phyloP scores from a whole-genome alignment of 768 basidiomycete species.

The Lactifluus volemus region DNA sequence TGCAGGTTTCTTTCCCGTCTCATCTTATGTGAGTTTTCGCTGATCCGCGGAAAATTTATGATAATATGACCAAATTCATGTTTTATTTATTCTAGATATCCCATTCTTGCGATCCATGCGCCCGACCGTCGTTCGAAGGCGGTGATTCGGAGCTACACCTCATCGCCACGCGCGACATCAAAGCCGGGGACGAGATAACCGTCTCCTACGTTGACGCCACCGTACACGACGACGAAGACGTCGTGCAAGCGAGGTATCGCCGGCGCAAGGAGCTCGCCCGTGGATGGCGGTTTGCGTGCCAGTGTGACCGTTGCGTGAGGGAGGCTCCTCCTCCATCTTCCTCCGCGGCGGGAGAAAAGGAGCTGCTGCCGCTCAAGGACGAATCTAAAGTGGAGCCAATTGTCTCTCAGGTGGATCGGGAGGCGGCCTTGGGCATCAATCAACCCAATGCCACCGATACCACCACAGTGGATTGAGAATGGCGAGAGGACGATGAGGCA shows the following conservation, averaged over 20 bases:
- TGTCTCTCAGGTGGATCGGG: conserved; percentile 21
- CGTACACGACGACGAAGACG: conserved; percentile 44
- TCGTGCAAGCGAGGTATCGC: conserved; percentile 48
- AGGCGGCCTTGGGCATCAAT: neutral
- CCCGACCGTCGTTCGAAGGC: conserved; percentile 51
- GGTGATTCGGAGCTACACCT: conserved; percentile 67
- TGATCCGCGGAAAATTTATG: neutral
- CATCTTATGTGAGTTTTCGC: conserved; percentile 48
- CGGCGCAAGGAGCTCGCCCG: conserved; percentile 66
- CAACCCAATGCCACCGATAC: conserved; percentile 16
- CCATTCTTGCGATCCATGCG: conserved; percentile 69
- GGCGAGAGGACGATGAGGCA: neutral
- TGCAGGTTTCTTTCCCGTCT: conserved; percentile 64
- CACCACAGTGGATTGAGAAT: conserved; percentile 7
- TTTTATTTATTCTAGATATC: conserved; percentile 33
- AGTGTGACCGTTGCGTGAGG: conserved; percentile 52
- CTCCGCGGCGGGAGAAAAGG: conserved; percentile 20
- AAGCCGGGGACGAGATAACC: conserved; percentile 68
- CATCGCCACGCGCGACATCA: conserved; percentile 55
- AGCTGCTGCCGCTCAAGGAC: conserved; percentile 32
- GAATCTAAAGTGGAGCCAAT: conserved; percentile 40
- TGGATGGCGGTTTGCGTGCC: conserved; percentile 77
- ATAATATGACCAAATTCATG: neutral
- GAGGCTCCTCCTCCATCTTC: conserved; percentile 33
- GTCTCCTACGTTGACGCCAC: conserved; percentile 68